These are phyloP conservation scores for Calocera viscosa DNA, from an alignment of 768 basidiomycete species.

Conservation along the genomic window DNA sequence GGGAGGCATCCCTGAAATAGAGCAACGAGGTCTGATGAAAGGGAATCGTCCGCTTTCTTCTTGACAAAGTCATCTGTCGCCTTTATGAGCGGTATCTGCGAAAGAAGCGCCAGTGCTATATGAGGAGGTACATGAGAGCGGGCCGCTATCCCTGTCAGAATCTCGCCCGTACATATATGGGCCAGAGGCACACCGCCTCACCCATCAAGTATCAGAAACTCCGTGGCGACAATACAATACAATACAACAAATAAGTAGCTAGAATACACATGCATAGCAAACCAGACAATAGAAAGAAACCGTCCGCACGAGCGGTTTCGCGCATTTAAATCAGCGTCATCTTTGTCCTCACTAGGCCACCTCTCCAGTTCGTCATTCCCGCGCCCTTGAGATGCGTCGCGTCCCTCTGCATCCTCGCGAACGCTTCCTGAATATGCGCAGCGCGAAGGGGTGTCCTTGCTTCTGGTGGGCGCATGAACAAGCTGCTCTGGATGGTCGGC, in stretches of 20 bases:
- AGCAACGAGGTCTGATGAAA: too few relatives aligned
- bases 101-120: too few relatives aligned
- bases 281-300: not conserved
- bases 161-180: too few relatives aligned
- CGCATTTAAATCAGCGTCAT: constrained; percentile 56
- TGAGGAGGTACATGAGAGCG: too few relatives aligned
- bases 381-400: constrained; percentile 70
- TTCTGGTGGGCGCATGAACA: constrained; percentile 74
- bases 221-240: not conserved
- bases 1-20: too few relatives aligned
- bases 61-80: too few relatives aligned
- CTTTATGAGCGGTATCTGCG: too few relatives aligned
- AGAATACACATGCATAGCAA: not conserved
- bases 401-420: constrained; percentile 76
- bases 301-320: not conserved
- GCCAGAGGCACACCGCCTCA: too few relatives aligned
- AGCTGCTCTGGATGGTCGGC: constrained; percentile 51
- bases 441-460: constrained; percentile 65
- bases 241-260: not conserved
- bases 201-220: not conserved
- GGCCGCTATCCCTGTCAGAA: too few relatives aligned
- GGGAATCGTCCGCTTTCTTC: too few relatives aligned
- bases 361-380: constrained; percentile 82
- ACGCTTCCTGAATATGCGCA: constrained; percentile 85
- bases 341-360: constrained; percentile 65